Conservation (phyloP, 345 rosid genomes). For the Streptanthus diversifolius region DNA sequence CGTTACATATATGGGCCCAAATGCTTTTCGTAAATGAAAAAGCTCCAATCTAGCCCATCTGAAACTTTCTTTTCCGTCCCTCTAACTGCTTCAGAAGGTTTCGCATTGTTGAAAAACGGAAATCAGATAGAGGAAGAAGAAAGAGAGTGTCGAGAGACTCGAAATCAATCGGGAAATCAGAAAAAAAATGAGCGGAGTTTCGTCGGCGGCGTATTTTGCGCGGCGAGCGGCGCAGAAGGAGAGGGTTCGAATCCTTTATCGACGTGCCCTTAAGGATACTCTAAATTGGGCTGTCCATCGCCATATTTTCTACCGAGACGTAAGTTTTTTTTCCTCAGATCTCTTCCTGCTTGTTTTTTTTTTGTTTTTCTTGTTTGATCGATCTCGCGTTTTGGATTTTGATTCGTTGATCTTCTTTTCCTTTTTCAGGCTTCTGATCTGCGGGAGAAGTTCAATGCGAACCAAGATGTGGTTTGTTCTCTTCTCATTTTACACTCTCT, state of each 20-base stretch:
- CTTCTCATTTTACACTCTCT: not conserved
- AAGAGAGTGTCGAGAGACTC: constrained; percentile 16
- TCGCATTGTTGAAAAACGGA: not conserved
- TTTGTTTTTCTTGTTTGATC: not conserved
- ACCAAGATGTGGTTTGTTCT: constrained; percentile 71
- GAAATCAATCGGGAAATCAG: constrained; percentile 21
- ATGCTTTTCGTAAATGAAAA: not conserved
- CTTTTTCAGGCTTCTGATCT: constrained; percentile 62
- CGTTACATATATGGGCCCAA: not conserved
- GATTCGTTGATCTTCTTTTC: not conserved
- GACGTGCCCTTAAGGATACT: constrained; percentile 90
- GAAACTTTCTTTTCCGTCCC: not conserved
- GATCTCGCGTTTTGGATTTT: constrained; percentile 3
- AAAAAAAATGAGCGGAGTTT: constrained; percentile 53
- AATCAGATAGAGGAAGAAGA: constrained; percentile 2
- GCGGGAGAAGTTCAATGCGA: constrained; percentile 78
- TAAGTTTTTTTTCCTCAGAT: constrained; percentile 29
- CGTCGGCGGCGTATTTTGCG: constrained; percentile 64
- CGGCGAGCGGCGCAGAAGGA: constrained; percentile 92
- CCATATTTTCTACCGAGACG: constrained; percentile 85
- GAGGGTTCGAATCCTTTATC: constrained; percentile 86
- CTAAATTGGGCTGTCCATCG: constrained; percentile 99
- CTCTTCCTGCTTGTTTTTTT: constrained; percentile 13
- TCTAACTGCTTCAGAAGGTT: not conserved
- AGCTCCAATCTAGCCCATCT: not conserved